Evolutionary conservation across 2,329 filamentous ascomycete genomes (phyloP).

Genomic region (Cytospora piceae): DNA sequence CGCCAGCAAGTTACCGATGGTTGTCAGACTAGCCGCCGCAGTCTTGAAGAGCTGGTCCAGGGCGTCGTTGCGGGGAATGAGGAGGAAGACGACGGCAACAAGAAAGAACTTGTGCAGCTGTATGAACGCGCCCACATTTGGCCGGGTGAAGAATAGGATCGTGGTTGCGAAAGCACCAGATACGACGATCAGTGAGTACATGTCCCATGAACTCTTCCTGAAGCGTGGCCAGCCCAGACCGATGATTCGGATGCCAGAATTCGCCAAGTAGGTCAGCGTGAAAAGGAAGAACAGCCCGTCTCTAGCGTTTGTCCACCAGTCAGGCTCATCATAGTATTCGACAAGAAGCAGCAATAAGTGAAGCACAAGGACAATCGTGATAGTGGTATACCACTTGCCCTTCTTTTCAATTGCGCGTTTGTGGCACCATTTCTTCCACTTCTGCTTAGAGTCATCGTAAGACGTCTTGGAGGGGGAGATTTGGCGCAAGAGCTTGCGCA

Average conservation of each 20-base stretch:
- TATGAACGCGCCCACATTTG: slow-evolving; percentile 64
- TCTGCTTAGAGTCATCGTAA: slow-evolving; percentile 73
- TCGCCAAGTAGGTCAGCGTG: slow-evolving; percentile 79
- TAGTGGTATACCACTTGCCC: slow-evolving; percentile 84
- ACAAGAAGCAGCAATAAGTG: slow-evolving; percentile 83
- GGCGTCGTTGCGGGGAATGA: slow-evolving; percentile 96
- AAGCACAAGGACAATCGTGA: slow-evolving; percentile 78
- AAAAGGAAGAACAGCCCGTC: slow-evolving; percentile 80
- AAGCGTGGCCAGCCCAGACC: slow-evolving; percentile 93
- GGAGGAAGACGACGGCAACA: slow-evolving; percentile 82
- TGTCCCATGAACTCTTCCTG: slow-evolving; percentile 90
- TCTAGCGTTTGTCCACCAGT: slow-evolving; percentile 70
- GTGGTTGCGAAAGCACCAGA: slow-evolving; percentile 81
- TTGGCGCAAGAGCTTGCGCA: slow-evolving; percentile 88
- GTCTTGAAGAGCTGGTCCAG: slow-evolving; percentile 99
- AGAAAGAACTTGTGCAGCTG: slow-evolving; percentile 94
- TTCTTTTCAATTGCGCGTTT: slow-evolving; percentile 92
- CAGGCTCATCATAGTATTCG: slow-evolving; percentile 80
- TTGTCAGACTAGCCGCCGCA: slow-evolving; percentile 86
- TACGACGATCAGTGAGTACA: slow-evolving; percentile 83
- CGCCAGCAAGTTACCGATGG: slow-evolving; percentile 88
- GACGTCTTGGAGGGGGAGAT: slow-evolving; percentile 94
- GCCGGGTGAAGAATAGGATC: slow-evolving; percentile 70
- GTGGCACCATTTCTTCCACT: slow-evolving; percentile 93
- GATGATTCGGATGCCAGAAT: slow-evolving; percentile 81